Percentiles rank a stretch among this genome's conserved stretches.
phyloP scores from a whole-genome alignment of 495 filamentous ascomycete genomes.

The Penicillium pulvis region DNA sequence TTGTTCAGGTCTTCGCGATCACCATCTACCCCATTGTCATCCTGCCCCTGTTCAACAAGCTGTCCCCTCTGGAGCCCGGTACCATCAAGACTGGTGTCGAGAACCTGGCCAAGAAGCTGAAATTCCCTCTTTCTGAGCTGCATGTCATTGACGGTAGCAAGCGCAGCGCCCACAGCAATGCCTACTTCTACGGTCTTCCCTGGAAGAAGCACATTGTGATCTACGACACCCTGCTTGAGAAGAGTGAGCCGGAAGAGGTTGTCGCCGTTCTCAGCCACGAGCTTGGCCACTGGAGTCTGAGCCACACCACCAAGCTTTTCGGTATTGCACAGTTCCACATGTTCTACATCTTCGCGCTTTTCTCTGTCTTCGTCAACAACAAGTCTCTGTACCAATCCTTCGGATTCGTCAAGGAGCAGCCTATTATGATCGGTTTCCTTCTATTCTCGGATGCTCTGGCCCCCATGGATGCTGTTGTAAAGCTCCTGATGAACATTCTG shows the following conservation, averaged over 20 bases:
- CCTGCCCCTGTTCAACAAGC: conserved; percentile 95
- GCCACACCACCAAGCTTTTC: conserved; percentile 91
- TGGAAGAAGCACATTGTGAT: conserved; percentile 99
- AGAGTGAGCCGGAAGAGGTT: conserved; percentile 87
- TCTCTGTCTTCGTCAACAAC: conserved; percentile 97
- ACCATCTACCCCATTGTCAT: conserved; percentile 96
- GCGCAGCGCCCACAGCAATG: conserved; percentile 94
- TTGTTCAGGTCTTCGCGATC: conserved; percentile 87
- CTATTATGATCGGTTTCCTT: conserved; percentile 94
- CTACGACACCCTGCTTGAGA: conserved; percentile 95
- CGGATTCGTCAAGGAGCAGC: conserved; percentile 81
- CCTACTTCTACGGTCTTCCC: conserved; percentile 96
- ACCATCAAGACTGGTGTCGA: conserved; percentile 86
- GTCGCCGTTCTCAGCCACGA: conserved; percentile 95
- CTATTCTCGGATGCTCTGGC: conserved; percentile 92
- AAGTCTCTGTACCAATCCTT: conserved; percentile 85
- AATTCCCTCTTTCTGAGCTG: conserved; percentile 88
- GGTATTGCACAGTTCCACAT: conserved; percentile 86
- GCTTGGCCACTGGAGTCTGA: conserved; percentile 93
- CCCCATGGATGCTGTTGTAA: conserved; percentile 88
- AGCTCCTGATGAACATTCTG: conserved; percentile 93
- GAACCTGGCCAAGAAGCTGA: conserved; percentile 74
- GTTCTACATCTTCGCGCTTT: conserved; percentile 94
- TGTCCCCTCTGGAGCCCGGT: conserved; percentile 87
- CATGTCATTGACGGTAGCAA: conserved; percentile 98